Evolutionary conservation across 2,329 filamentous ascomycete genomes (phyloP).

Genomic region (Coniochaeta prunicola): DNA sequence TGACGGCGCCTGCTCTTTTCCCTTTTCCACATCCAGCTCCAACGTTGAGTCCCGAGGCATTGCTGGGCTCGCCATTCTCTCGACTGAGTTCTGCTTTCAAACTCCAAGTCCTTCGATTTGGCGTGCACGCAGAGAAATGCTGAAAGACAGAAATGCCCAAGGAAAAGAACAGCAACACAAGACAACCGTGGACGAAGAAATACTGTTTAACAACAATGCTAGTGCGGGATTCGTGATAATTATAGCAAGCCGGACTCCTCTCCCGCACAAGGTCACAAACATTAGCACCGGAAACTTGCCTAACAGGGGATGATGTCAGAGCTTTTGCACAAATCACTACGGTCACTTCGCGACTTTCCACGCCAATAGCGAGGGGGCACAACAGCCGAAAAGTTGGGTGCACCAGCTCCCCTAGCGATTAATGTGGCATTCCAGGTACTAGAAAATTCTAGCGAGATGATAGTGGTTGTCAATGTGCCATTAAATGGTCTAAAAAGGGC

Average conservation of each 20-base stretch:
- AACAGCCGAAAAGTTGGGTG: background rate
- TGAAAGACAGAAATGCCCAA: background rate
- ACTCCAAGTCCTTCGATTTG: background rate
- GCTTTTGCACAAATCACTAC: background rate
- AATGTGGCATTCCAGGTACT: background rate
- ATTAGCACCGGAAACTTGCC: background rate
- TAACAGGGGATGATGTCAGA: background rate
- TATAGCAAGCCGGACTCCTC: background rate
- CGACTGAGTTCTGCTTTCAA: background rate
- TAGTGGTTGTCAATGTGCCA: background rate
- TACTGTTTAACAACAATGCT: background rate
- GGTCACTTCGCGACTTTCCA: background rate
- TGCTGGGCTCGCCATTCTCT: background rate
- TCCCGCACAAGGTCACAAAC: background rate
- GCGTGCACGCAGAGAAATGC: background rate
- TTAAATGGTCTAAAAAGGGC: background rate
- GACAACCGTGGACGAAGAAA: background rate
- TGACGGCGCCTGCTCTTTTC: background rate
- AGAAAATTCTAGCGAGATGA: conserved; percentile 1
- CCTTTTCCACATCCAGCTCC: background rate
- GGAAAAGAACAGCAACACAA: background rate
- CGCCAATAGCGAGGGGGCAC: background rate
- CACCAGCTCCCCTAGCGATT: background rate
- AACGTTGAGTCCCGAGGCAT: background rate
- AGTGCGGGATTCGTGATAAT: background rate